Percentiles rank a stretch among this genome's conserved stretches.
These are phyloP conservation scores for Acanthamoeba triangularis DNA, from an alignment of 208 protist genomes.

Conservation along the genomic window DNA sequence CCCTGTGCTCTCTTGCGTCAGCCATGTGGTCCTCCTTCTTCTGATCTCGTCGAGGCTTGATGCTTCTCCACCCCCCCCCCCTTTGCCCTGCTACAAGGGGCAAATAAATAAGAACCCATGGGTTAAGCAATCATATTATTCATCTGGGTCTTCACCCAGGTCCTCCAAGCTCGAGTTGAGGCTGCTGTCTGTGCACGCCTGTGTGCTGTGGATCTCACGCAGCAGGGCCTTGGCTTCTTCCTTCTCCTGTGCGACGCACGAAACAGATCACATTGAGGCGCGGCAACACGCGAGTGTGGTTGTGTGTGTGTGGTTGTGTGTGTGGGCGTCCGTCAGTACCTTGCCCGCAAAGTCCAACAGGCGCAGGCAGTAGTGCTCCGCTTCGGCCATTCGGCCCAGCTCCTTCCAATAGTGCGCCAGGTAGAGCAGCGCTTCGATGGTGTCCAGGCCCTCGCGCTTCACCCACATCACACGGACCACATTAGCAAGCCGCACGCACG, in stretches of 20 bases:
- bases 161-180: not conserved
- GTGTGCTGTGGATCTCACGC: conserved; percentile 11
- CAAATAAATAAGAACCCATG: no score
- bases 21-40: no score
- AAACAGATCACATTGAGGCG: no score
- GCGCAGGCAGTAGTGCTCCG: not conserved
- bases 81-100: no score
- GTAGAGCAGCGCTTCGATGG: conserved; percentile 23
- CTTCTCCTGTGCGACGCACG: not conserved
- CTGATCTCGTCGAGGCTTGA: no score
- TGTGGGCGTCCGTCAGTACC: no score
- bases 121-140: no score
- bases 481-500: not conserved
- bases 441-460: conserved; percentile 7
- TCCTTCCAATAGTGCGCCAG: conserved; percentile 51
- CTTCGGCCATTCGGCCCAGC: not conserved
- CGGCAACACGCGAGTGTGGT: no score
- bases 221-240: not conserved
- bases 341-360: conserved; percentile 50
- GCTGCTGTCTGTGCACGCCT: not conserved
- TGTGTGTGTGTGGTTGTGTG: no score
- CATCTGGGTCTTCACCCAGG: not conserved
- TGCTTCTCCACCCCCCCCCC: no score
- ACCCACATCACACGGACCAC: no score
- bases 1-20: no score